Evolutionary conservation across 129 eudicot species (phyloP).

Genomic region (Flaveria brownii): DNA sequence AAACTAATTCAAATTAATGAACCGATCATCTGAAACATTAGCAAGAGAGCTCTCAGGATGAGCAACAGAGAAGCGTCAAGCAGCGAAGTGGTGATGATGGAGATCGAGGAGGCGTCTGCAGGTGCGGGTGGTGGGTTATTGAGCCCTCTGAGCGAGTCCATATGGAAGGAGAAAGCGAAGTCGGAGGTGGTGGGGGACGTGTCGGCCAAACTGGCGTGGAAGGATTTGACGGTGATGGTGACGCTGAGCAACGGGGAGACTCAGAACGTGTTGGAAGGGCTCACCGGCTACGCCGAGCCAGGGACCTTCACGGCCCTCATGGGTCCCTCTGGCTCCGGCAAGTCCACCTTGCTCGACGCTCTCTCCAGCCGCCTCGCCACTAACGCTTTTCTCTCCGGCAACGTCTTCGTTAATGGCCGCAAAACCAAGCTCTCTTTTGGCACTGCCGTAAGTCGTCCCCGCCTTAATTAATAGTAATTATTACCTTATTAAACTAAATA

Average conservation of each 20-base stretch:
- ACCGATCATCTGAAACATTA: not conserved
- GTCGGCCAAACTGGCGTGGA: conserved; percentile 95
- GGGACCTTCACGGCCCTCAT: conserved; percentile 91
- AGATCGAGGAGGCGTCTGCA: conserved; percentile 50
- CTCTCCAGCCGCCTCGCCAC: conserved; percentile 90
- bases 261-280: conserved; percentile 75
- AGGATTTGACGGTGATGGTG: conserved; percentile 89
- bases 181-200: conserved; percentile 72
- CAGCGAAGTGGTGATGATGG: conserved; percentile 49
- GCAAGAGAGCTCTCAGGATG: not conserved
- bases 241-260: conserved; percentile 82
- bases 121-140: conserved; percentile 47
- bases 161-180: conserved; percentile 72
- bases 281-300: conserved; percentile 93
- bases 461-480: too few relatives aligned
- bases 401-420: conserved; percentile 77
- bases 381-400: conserved; percentile 86
- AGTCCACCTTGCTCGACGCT: conserved; percentile 92
- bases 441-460: conserved; percentile 63
- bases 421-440: conserved; percentile 91
- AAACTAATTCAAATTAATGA: not conserved
- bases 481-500: too few relatives aligned
- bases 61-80: conserved; percentile 29
- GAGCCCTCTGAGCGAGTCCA: conserved; percentile 82
- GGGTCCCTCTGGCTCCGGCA: conserved; percentile 99